Evolutionary conservation across 2,329 filamentous ascomycete genomes (phyloP).

Genomic region (Blastomyces emzantsi): DNA sequence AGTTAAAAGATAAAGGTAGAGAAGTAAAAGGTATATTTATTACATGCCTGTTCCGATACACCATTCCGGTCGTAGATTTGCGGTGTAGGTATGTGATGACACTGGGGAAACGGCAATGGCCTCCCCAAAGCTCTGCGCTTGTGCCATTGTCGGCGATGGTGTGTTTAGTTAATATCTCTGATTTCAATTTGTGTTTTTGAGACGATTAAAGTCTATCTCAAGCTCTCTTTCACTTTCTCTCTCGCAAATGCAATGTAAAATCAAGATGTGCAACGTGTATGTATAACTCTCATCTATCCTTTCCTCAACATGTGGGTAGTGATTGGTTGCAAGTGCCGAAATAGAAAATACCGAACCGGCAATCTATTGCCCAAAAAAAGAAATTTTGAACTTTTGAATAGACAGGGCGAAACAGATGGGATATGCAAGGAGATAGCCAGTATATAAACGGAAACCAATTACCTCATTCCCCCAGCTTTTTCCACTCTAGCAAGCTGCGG

Average conservation of each 20-base stretch:
- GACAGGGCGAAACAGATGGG: background rate
- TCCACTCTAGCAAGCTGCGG: too few relatives aligned
- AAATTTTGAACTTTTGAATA: background rate
- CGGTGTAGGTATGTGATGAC: conserved; percentile 49
- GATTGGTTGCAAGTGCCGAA: background rate
- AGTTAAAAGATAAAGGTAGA: too few relatives aligned
- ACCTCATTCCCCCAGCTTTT: background rate
- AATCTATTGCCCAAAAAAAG: background rate
- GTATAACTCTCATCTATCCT: background rate
- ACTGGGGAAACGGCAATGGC: conserved; percentile 31
- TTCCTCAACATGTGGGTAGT: background rate
- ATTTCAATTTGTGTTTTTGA: background rate
- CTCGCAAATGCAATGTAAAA: background rate
- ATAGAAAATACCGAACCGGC: too few relatives aligned
- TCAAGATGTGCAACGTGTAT: background rate
- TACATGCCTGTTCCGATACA: conserved; percentile 51
- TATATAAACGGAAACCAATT: too few relatives aligned
- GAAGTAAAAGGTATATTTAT: background rate
- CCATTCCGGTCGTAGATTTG: conserved; percentile 50
- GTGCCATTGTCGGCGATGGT: background rate
- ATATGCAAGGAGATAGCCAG: background rate
- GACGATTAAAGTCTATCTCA: background rate
- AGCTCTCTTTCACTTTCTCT: too few relatives aligned
- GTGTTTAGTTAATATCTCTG: background rate
- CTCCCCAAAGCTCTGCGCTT: conserved; percentile 25